Conservation (phyloP, 768 basidiomycete genomes). For the Tulasnella sp. region DNA sequence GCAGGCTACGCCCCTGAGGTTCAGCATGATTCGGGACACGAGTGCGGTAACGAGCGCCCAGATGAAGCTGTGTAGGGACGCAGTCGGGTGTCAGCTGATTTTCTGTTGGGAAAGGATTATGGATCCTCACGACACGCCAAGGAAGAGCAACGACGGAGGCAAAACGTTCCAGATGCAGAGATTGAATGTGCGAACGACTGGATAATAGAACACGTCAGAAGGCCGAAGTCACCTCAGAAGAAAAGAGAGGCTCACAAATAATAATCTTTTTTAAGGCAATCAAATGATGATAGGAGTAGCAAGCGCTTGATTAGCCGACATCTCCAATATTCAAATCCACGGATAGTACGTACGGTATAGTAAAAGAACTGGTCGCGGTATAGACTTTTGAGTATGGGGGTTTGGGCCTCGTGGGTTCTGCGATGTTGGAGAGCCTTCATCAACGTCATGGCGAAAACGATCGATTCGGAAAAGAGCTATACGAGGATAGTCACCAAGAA, state of each 20-base stretch:
- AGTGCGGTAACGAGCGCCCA: constrained; percentile 12
- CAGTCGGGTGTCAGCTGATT: neutral
- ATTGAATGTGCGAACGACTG: constrained; percentile 20
- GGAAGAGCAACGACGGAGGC: neutral
- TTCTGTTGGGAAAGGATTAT: neutral
- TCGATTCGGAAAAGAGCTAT: neutral
- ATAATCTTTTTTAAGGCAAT: neutral
- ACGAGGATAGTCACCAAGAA: neutral
- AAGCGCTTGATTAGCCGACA: neutral
- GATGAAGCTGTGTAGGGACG: constrained; percentile 15
- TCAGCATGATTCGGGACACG: constrained; percentile 21
- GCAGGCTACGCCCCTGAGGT: constrained; percentile 1
- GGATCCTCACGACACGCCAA: neutral
- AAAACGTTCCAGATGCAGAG: constrained; percentile 2
- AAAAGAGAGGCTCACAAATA: neutral
- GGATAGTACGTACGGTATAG: neutral
- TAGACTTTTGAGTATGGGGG: constrained; percentile 11
- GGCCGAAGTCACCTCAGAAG: neutral
- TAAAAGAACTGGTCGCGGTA: constrained; percentile 26
- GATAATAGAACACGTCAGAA: neutral
- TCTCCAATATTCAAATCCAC: neutral
- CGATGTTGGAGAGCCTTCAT: neutral
- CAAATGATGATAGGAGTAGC: neutral
- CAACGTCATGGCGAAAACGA: constrained; percentile 18
- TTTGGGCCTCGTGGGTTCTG: neutral